Conservation (phyloP, 805 yeast genomes). For the Diddensiella caesifluorescens region DNA sequence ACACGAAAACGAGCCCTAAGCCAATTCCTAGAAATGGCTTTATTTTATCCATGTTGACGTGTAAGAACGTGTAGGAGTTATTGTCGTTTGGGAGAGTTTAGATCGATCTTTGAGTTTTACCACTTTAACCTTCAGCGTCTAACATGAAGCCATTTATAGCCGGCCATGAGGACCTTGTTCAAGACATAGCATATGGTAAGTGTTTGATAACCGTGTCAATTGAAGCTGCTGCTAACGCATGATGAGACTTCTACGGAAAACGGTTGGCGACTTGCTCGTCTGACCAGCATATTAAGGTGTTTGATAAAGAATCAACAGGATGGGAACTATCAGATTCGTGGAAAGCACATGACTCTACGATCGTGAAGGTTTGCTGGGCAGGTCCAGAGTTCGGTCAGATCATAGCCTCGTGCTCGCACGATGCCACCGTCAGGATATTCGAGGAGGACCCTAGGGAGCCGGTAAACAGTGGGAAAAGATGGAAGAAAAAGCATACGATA, state of each 20-base stretch:
- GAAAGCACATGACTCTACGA: slow-evolving; percentile 91
- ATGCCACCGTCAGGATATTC: slow-evolving; percentile 84
- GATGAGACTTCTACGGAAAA: slow-evolving; percentile 71
- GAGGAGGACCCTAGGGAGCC: slow-evolving; percentile 80
- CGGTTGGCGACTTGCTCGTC: slow-evolving; percentile 92
- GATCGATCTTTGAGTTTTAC: no score
- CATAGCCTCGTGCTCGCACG: slow-evolving; percentile 84
- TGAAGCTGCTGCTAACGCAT: background rate
- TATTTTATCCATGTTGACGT: background rate
- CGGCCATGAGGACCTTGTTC: slow-evolving; percentile 89
- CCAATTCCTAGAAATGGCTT: slow-evolving; percentile 1
- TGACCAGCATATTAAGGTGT: slow-evolving; percentile 89
- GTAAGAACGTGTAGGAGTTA: no score
- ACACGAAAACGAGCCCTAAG: slow-evolving; percentile 19
- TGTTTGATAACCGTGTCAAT: background rate
- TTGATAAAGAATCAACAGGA: slow-evolving; percentile 48
- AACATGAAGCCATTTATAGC: slow-evolving; percentile 69
- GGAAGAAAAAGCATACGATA: slow-evolving; percentile 69
- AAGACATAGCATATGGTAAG: slow-evolving; percentile 73
- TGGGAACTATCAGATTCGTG: slow-evolving; percentile 88
- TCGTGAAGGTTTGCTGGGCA: slow-evolving; percentile 84
- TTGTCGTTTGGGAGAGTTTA: no score
- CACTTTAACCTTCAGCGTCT: background rate
- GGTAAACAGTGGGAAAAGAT: slow-evolving; percentile 72
- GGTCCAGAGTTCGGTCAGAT: slow-evolving; percentile 89